phyloP scores from a whole-genome alignment of 2,329 filamentous ascomycete genomes.

The Stagonosporopsis rhizophila region DNA sequence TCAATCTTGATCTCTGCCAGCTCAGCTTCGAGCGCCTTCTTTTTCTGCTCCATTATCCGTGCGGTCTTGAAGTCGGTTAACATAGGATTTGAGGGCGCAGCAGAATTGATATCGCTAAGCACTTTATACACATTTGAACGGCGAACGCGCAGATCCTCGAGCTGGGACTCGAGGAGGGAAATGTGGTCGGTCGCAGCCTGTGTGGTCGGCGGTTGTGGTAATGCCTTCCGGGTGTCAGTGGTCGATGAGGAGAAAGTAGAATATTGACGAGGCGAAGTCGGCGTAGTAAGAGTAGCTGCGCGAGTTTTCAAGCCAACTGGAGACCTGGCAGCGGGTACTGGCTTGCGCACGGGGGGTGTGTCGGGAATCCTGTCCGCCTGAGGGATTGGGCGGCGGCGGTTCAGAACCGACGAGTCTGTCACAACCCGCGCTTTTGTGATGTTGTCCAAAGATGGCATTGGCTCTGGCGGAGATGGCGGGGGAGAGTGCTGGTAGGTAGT shows the following conservation, averaged over 20 bases:
- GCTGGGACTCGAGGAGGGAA: conserved; percentile 47
- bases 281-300: conserved; percentile 20
- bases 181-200: conserved; percentile 47
- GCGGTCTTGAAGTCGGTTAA: conserved; percentile 47
- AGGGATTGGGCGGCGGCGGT: conserved; percentile 42
- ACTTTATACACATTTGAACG: conserved; percentile 48
- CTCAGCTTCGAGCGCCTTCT: conserved; percentile 48
- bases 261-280: conserved; percentile 31
- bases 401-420: conserved; percentile 41
- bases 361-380: conserved; percentile 31
- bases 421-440: conserved; percentile 24
- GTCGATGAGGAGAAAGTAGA: conserved; percentile 33
- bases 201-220: conserved; percentile 48
- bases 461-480: conserved; percentile 51
- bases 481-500: conserved; percentile 52
- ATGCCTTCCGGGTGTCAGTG: conserved; percentile 44
- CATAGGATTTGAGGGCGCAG: conserved; percentile 48
- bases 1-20: conserved; percentile 46
- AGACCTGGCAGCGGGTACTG: conserved; percentile 29
- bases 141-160: conserved; percentile 48
- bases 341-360: conserved; percentile 34
- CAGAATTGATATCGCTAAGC: conserved; percentile 45
- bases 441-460: conserved; percentile 35
- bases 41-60: conserved; percentile 43
- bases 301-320: conserved; percentile 27